These are phyloP conservation scores for Mortierella sp. DNA, from an alignment of 371 early-diverging fungal species.

Conservation along the genomic window DNA sequence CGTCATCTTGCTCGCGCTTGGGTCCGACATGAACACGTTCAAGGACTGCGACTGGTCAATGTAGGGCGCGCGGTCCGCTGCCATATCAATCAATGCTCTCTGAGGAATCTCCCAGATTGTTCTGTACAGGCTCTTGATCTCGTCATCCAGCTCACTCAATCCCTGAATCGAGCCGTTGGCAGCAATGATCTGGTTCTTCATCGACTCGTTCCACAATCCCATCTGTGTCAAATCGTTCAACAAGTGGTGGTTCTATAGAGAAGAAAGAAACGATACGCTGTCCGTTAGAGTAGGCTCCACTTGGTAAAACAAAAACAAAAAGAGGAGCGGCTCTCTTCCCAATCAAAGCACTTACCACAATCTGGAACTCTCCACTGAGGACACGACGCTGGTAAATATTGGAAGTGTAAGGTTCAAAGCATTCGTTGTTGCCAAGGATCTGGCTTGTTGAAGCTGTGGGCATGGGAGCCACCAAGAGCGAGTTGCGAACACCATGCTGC, in stretches of 20 bases:
- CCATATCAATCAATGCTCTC: slow-evolving; percentile 82
- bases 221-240: slow-evolving; percentile 93
- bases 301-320: background rate
- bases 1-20: slow-evolving; percentile 93
- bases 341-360: slow-evolving; percentile 78
- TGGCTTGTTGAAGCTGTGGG: slow-evolving; percentile 99
- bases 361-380: slow-evolving; percentile 98
- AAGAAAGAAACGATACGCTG: background rate
- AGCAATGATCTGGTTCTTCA: slow-evolving; percentile 97
- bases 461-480: slow-evolving; percentile 97
- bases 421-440: slow-evolving; percentile 98
- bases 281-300: background rate
- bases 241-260: slow-evolving; percentile 84
- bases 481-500: slow-evolving; percentile 94
- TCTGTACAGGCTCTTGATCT: slow-evolving; percentile 95
- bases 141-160: slow-evolving; percentile 82
- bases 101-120: slow-evolving; percentile 99
- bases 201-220: slow-evolving; percentile 93
- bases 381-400: slow-evolving; percentile 99
- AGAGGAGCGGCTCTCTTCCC: too few species aligned
- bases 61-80: slow-evolving; percentile 94
- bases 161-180: slow-evolving; percentile 94
- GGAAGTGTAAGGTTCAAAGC: slow-evolving; percentile 97
- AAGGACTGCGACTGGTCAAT: slow-evolving; percentile 98
- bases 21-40: slow-evolving; percentile 96